Percentiles rank a stretch among this genome's conserved stretches.
These are phyloP conservation scores for Blumeriella jaapii DNA, from an alignment of 2,329 filamentous ascomycete species.

Conservation along the genomic window DNA sequence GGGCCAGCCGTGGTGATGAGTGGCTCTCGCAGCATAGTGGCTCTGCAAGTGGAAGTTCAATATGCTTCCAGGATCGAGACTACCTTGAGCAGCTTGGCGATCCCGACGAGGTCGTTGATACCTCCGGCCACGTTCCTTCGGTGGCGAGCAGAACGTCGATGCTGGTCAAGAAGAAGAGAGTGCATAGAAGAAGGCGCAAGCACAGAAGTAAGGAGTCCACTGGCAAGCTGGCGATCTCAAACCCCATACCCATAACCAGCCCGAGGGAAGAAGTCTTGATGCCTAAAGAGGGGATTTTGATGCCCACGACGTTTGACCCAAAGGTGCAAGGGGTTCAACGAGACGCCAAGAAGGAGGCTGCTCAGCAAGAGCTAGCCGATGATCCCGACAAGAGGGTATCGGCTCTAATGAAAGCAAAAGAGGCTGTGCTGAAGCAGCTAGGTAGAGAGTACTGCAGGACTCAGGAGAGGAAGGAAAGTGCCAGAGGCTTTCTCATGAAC, in stretches of 20 bases:
- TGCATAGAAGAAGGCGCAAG: constrained; percentile 24
- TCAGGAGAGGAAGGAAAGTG: constrained; percentile 18
- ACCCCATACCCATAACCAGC: constrained; percentile 18
- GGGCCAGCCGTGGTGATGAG: constrained; percentile 31
- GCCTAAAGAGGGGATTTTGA: constrained; percentile 32
- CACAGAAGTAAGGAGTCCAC: constrained; percentile 24
- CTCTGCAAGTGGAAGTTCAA: constrained; percentile 19
- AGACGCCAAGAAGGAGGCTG: constrained; percentile 44
- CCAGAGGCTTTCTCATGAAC: constrained; percentile 20
- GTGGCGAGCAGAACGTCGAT: constrained; percentile 11
- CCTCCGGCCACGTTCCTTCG: constrained; percentile 3
- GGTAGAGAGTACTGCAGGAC: constrained; percentile 37
- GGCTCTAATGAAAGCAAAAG: constrained; percentile 46
- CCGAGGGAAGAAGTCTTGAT: constrained; percentile 29
- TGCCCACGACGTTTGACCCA: constrained; percentile 42
- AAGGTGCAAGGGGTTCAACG: constrained; percentile 47
- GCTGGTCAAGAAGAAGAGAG: constrained; percentile 36
- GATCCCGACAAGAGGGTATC: constrained; percentile 42
- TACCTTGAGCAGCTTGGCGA: constrained; percentile 18
- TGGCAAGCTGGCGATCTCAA: constrained; percentile 15
- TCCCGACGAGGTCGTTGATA: constrained; percentile 20
- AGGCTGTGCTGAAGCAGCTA: constrained; percentile 47
- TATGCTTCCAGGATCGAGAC: constrained; percentile 16
- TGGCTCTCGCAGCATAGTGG: constrained; percentile 29
- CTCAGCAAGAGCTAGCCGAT: constrained; percentile 44